A percentile compares a stretch with the other conserved stretches of the same genome.
Conservation (phyloP, 2,329 filamentous ascomycete genomes). For the Stromatinia cepivora region DNA sequence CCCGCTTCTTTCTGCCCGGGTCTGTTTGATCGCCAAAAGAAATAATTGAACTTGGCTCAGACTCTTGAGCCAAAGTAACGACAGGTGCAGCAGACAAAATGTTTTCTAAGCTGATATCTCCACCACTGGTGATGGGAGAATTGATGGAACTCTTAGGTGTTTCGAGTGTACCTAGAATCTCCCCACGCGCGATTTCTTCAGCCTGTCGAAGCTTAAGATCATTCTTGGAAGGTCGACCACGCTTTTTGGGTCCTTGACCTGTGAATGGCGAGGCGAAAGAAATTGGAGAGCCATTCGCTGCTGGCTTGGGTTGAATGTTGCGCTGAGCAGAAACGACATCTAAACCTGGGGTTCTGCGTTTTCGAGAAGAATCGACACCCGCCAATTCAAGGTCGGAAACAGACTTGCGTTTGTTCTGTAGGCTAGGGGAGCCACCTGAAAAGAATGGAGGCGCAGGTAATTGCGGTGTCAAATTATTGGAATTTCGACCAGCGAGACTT, state of each 20-base stretch:
- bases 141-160: conserved; percentile 16
- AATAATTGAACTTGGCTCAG: conserved; percentile 6
- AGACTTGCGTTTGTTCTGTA: conserved; percentile 35
- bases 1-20: conserved; percentile 32
- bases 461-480: conserved; percentile 12
- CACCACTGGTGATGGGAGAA: conserved; percentile 18
- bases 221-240: conserved; percentile 40
- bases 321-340: conserved; percentile 28
- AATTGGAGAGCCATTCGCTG: conserved; percentile 34
- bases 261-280: conserved; percentile 28
- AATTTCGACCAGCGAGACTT: conserved; percentile 22
- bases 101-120: conserved; percentile 19
- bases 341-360: conserved; percentile 34
- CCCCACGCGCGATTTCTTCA: conserved; percentile 36
- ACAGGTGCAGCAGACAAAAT: not conserved
- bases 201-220: conserved; percentile 35
- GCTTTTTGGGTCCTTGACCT: conserved; percentile 32
- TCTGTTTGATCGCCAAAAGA: conserved; percentile 21
- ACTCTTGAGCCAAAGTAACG: not conserved
- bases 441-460: conserved; percentile 14
- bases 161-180: conserved; percentile 33
- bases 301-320: conserved; percentile 37
- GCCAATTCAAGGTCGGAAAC: conserved; percentile 29
- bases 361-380: conserved; percentile 27
- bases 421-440: conserved; percentile 20